phyloP scores from a whole-genome alignment of 1,284 basidiomycete genomes.

The Ustilago curta region DNA sequence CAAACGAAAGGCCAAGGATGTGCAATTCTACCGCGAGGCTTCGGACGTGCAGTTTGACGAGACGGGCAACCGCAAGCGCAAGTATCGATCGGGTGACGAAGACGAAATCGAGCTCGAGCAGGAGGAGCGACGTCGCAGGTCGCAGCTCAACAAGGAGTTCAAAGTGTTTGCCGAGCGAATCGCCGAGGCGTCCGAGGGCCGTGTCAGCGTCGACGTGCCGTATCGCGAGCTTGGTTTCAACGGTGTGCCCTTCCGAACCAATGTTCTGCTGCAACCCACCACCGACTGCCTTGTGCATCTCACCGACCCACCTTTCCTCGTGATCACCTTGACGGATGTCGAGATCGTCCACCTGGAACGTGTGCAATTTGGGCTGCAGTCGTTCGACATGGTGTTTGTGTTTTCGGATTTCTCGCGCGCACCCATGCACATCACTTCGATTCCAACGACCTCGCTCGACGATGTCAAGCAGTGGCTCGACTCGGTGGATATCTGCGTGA shows the following conservation, averaged over 20 bases:
- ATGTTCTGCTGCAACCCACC: constrained; percentile 92
- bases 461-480: constrained; percentile 81
- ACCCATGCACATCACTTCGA: constrained; percentile 75
- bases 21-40: constrained; percentile 98
- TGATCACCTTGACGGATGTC: constrained; percentile 92
- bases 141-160: constrained; percentile 93
- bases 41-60: constrained; percentile 98
- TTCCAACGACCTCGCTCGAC: constrained; percentile 62
- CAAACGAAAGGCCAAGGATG: constrained; percentile 97
- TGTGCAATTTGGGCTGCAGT: constrained; percentile 94
- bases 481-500: constrained; percentile 89
- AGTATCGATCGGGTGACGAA: constrained; percentile 96
- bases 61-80: constrained; percentile 97
- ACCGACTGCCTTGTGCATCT: constrained; percentile 97
- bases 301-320: constrained; percentile 94
- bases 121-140: constrained; percentile 89
- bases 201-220: constrained; percentile 92
- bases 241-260: constrained; percentile 95
- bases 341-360: constrained; percentile 97
- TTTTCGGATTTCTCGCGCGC: constrained; percentile 94
- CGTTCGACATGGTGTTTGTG: constrained; percentile 96
- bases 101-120: constrained; percentile 99
- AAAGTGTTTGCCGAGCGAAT: constrained; percentile 93
- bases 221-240: constrained; percentile 97
- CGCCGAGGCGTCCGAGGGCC: constrained; percentile 82